These are phyloP conservation scores for Kernera saxatilis DNA, from an alignment of 345 rosid species.

Conservation along the genomic window DNA sequence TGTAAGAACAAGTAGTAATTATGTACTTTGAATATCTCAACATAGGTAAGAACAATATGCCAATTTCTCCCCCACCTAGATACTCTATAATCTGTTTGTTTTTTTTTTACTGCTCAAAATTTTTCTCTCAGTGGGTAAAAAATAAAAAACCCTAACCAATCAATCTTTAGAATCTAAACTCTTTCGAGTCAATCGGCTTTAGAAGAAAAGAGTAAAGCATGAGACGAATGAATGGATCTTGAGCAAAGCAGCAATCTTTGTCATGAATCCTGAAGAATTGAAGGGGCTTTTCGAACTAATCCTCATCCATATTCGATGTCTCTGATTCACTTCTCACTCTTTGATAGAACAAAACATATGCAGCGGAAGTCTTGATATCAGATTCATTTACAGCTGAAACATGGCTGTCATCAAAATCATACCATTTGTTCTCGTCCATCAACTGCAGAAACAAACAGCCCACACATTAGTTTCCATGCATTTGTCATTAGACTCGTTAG, in stretches of 20 bases:
- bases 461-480: background rate
- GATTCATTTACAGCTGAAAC: conserved; percentile 60
- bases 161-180: background rate
- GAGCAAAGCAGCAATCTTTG: conserved; percentile 4
- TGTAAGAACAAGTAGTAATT: background rate
- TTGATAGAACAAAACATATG: conserved; percentile 77
- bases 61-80: background rate
- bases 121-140: background rate
- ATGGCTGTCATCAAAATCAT: conserved; percentile 74
- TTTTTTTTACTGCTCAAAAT: background rate
- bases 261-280: background rate
- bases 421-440: conserved; percentile 89
- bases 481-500: background rate
- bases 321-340: conserved; percentile 45
- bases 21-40: background rate
- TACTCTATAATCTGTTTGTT: background rate
- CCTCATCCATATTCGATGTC: background rate
- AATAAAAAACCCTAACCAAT: background rate
- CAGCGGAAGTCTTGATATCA: conserved; percentile 77
- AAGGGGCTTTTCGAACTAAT: background rate
- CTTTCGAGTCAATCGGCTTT: background rate
- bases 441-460: conserved; percentile 42
- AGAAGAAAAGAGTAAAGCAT: background rate
- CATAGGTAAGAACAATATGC: background rate
- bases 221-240: conserved; percentile 14